Evolutionary conservation across 768 basidiomycete species (phyloP), one percentile per base, ranked within the genome.

Genomic region (Xanthoconium stramineum): DNA sequence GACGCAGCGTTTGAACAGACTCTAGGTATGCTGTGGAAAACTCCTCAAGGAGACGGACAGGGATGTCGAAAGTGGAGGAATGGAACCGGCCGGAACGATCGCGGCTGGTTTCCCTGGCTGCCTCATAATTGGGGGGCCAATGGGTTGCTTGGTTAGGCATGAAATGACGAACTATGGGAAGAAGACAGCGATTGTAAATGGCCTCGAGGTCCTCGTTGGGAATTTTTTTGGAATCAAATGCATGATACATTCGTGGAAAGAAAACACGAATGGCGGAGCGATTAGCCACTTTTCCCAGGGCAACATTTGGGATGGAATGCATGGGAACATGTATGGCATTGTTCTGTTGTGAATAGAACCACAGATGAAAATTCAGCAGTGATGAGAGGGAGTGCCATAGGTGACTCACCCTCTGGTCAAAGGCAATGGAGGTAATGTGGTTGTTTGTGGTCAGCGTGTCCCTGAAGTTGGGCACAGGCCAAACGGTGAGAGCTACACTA

Each of bases 201-300:
- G 15, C 9, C 14, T 33, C 46, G 0, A 54, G 10, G 12, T 54
- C 39, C 3, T 1, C 8, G 0, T 19, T 6, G 0, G 30, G 19
- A 15, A 40, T 48, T 14, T 15, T 38, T 7, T 6, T 53, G 1
- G 45, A 15, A 9, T 38, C n/a, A 5, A 29, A 28, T 7, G 1
- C 7, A 3, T 6, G n/a, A n/a, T 28, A 48, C 30, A 52, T 46
- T 0, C 32, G 12, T 15, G 57, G 58, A 2, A 60, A 48, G 15
- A 60, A 61, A 0, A 62, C 38, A 0, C 29, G 19, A 1, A 57
- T 8, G 0, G 17, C 12, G 0, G 40, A 48, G 0, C 37, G n/a
- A 9, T 44, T 56, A 0, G 52, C 33, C 0, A 62, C 49, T 19
- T 60, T 60, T 0, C 49, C 59, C 0, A 62, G 14, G 0, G 46